phyloP scores from a whole-genome alignment of 352 stramenopile species.

The Plasmopara muralis region DNA sequence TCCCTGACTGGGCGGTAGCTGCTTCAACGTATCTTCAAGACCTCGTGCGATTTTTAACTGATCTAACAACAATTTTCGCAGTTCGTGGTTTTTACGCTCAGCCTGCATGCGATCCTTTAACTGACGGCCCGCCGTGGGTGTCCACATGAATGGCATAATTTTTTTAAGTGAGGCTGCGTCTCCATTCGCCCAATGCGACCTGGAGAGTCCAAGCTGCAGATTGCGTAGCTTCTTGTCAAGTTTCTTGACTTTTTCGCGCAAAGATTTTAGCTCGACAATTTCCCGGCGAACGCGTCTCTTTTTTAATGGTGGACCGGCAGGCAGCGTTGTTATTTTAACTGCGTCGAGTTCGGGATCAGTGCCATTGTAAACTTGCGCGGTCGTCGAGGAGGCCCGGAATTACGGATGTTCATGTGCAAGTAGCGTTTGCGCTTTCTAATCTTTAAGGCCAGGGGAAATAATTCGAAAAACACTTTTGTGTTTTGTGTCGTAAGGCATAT shows the following conservation, averaged over 20 bases:
- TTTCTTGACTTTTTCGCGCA: conserved; percentile 28
- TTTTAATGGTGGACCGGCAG: conserved; percentile 11
- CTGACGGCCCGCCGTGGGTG: conserved; percentile 20
- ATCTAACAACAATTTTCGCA: conserved; percentile 21
- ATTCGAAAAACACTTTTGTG: too few species aligned
- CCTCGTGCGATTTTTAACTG: conserved; percentile 28
- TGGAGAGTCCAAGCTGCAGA: conserved; percentile 14
- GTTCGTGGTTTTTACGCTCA: conserved; percentile 24
- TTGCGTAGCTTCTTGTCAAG: conserved; percentile 24
- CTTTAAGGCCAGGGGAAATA: too few species aligned
- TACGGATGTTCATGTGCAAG: too few species aligned
- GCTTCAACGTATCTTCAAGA: conserved; percentile 27
- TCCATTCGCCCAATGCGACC: neutral
- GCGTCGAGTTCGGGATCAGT: conserved; percentile 5
- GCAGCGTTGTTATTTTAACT: neutral
- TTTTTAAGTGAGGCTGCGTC: conserved; percentile 2
- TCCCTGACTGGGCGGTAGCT: conserved; percentile 20
- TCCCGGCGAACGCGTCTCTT: conserved; percentile 27
- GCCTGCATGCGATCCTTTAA: conserved; percentile 22
- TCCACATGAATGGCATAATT: conserved; percentile 22
- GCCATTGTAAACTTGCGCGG: conserved; percentile 2
- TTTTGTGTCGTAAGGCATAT: too few species aligned
- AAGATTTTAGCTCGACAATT: conserved; percentile 28
- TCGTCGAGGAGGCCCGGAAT: conserved; percentile 2
- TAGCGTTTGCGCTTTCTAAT: too few species aligned